Conservation (phyloP, 2,329 filamentous ascomycete species). For the Diaporthe velutina region DNA sequence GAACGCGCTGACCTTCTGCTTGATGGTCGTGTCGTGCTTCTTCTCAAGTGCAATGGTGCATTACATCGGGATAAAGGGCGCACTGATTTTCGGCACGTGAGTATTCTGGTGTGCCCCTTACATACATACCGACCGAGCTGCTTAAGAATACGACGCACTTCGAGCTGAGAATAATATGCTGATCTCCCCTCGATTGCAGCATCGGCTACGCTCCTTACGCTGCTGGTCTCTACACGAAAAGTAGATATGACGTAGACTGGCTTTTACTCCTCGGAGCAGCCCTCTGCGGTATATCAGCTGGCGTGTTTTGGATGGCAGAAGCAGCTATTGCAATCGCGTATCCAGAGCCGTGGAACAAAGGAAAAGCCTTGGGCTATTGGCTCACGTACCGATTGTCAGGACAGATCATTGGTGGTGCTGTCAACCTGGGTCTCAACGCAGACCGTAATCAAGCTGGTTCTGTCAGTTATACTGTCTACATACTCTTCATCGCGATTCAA, state of each 20-base stretch:
- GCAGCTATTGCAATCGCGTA: slow-evolving; percentile 80
- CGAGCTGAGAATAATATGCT: not conserved
- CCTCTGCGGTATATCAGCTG: slow-evolving; percentile 77
- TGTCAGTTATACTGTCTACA: slow-evolving; percentile 77
- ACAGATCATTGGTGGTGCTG: slow-evolving; percentile 75
- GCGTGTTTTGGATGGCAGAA: slow-evolving; percentile 82
- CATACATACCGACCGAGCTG: not conserved
- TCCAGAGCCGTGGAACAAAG: slow-evolving; percentile 77
- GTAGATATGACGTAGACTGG: slow-evolving; percentile 78
- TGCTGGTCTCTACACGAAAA: slow-evolving; percentile 79
- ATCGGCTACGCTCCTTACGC: slow-evolving; percentile 79
- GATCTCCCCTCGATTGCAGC: slow-evolving; percentile 43
- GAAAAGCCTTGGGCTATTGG: slow-evolving; percentile 77
- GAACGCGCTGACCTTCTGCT: slow-evolving; percentile 59
- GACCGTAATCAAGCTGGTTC: slow-evolving; percentile 69
- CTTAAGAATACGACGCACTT: too few species aligned
- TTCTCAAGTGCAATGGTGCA: slow-evolving; percentile 74
- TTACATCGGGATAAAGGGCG: slow-evolving; percentile 78
- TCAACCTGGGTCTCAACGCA: slow-evolving; percentile 77
- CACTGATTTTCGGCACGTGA: slow-evolving; percentile 77
- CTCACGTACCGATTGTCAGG: slow-evolving; percentile 62
- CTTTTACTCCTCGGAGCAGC: slow-evolving; percentile 76
- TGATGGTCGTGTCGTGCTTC: slow-evolving; percentile 60
- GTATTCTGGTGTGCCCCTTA: slow-evolving; percentile 40
- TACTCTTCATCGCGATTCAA: slow-evolving; percentile 79